These are phyloP conservation scores for Apophysomyces variabilis DNA, from an alignment of 371 early-diverging fungal genomes.

Conservation along the genomic window DNA sequence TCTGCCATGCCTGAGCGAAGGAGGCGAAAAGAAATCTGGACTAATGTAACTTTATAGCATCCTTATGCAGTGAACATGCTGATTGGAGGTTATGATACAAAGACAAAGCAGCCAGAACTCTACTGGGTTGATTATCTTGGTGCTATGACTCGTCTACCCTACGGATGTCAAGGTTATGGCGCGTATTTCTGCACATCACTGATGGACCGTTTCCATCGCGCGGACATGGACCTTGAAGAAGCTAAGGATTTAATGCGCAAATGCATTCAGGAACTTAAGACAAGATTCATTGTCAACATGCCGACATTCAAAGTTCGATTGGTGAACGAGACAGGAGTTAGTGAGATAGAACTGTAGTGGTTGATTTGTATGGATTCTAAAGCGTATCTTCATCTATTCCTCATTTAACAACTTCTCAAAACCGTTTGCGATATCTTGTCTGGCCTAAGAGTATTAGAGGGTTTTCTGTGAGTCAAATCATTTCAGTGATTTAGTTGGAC, in stretches of 20 bases:
- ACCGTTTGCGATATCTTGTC: slow-evolving; percentile 31
- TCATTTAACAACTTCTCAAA: slow-evolving; percentile 24
- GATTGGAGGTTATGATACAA: slow-evolving; percentile 85
- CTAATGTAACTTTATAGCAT: slow-evolving; percentile 50
- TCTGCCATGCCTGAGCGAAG: background rate
- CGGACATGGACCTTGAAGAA: slow-evolving; percentile 85
- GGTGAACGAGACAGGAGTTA: slow-evolving; percentile 84
- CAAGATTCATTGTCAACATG: slow-evolving; percentile 88
- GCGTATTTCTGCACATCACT: slow-evolving; percentile 90
- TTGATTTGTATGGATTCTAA: background rate
- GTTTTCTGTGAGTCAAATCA: background rate
- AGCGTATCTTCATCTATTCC: slow-evolving; percentile 11
- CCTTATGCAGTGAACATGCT: slow-evolving; percentile 92
- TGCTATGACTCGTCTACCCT: slow-evolving; percentile 79
- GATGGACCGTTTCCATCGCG: slow-evolving; percentile 91
- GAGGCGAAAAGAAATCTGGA: background rate
- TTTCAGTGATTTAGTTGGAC: background rate
- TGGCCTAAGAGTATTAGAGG: slow-evolving; percentile 16
- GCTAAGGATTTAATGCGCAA: slow-evolving; percentile 79
- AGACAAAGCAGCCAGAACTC: slow-evolving; percentile 74
- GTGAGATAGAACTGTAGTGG: slow-evolving; percentile 54
- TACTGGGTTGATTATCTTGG: slow-evolving; percentile 96
- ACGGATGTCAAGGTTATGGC: slow-evolving; percentile 94
- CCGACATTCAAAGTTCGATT: slow-evolving; percentile 85
- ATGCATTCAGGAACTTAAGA: slow-evolving; percentile 87